Evolutionary conservation across 1,284 basidiomycete genomes (phyloP).

Genomic region (Apiotrichum akiyoshidainum): DNA sequence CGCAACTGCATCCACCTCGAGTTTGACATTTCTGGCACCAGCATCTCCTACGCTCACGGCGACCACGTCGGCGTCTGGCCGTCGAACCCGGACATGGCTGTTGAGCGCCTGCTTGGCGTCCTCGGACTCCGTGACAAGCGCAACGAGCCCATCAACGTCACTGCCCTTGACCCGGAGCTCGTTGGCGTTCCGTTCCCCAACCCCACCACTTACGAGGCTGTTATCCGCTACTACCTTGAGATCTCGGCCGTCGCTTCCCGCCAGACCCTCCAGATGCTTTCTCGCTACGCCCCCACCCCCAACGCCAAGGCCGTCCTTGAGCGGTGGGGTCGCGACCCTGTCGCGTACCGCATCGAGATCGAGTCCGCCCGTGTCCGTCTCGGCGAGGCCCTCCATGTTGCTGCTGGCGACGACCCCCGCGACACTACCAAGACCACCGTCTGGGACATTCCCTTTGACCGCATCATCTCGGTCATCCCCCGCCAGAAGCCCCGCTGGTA

Average conservation of each 20-base stretch:
- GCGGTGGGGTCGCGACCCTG: slow-evolving; percentile 79
- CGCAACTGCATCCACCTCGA: slow-evolving; percentile 95
- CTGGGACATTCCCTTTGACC: slow-evolving; percentile 92
- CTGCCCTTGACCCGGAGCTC: slow-evolving; percentile 91
- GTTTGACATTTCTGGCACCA: slow-evolving; percentile 88
- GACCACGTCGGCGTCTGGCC: slow-evolving; percentile 98
- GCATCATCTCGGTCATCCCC: slow-evolving; percentile 86
- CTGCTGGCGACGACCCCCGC: slow-evolving; percentile 67
- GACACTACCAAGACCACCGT: slow-evolving; percentile 59
- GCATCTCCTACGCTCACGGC: slow-evolving; percentile 94
- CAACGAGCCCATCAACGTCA: slow-evolving; percentile 80
- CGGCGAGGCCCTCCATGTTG: slow-evolving; percentile 81
- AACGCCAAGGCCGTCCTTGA: slow-evolving; percentile 71
- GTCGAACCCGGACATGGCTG: slow-evolving; percentile 85
- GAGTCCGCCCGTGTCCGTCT: slow-evolving; percentile 79
- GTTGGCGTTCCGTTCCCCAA: slow-evolving; percentile 99
- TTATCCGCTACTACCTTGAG: slow-evolving; percentile 95
- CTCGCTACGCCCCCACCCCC: slow-evolving; percentile 81
- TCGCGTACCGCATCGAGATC: slow-evolving; percentile 72
- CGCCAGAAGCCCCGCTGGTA: slow-evolving; percentile 97
- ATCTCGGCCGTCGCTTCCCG: slow-evolving; percentile 88
- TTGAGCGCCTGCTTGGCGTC: slow-evolving; percentile 78
- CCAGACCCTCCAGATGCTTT: slow-evolving; percentile 80
- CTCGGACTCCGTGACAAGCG: slow-evolving; percentile 73
- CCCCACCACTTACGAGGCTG: slow-evolving; percentile 88